These are phyloP conservation scores for Amanita fuliginea DNA, from an alignment of 768 basidiomycete species.

Conservation along the genomic window DNA sequence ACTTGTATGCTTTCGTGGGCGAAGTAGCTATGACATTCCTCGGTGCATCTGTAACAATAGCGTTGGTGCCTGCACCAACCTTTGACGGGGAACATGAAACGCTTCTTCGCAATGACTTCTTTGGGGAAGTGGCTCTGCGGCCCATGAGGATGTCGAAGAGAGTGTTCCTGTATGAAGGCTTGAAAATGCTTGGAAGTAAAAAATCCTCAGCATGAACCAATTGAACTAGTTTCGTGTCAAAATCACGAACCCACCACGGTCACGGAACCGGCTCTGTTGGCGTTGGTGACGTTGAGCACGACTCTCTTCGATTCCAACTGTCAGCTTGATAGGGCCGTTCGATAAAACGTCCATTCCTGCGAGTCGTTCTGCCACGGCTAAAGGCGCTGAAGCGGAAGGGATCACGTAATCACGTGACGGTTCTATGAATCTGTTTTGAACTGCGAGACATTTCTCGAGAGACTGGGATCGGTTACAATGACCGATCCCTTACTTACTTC, in stretches of 20 bases:
- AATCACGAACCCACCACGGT: conserved; percentile 48
- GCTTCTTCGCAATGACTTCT: conserved; percentile 15
- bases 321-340: background rate
- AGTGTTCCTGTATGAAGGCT: conserved; percentile 36
- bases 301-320: conserved; percentile 33
- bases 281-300: conserved; percentile 48
- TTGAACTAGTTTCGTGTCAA: background rate
- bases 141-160: conserved; percentile 44
- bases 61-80: background rate
- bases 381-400: too few species aligned
- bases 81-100: conserved; percentile 19
- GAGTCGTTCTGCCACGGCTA: too few species aligned
- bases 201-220: background rate
- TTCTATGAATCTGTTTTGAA: too few species aligned
- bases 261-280: conserved; percentile 56
- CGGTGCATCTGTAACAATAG: background rate
- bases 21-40: background rate
- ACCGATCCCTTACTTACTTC: too few species aligned
- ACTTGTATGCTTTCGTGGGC: background rate
- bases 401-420: too few species aligned
- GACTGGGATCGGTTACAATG: too few species aligned
- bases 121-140: conserved; percentile 21
- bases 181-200: conserved; percentile 40
- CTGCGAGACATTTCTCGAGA: too few species aligned
- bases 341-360: background rate